Evolutionary conservation across 371 early-diverging fungal species (phyloP), one percentile per base, ranked within the genome.

Genomic region (Parasitella parasitica): DNA sequence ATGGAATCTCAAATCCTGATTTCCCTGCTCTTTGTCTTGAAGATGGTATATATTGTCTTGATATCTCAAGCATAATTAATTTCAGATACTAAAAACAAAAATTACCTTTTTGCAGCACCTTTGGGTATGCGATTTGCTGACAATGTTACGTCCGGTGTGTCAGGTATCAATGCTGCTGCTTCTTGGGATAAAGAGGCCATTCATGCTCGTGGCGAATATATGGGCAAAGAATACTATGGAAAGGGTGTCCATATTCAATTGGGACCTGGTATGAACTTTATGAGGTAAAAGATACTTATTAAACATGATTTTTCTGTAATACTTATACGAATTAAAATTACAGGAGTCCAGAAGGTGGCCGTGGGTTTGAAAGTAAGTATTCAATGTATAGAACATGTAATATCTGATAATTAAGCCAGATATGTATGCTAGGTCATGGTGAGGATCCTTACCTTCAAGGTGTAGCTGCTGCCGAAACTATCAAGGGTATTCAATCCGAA

Each of bases 361-460:
- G 88, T 62, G 80, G 73, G 39, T 88, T 85, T 83, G 88, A 88
- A 72, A 75, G 69, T 27, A 76, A 75, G 26, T 7, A 6, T 41
- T 18, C 20, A 12, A 1, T 5, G 6, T n/a, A n/a, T 20, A 2
- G 7, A 41, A 6, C 41, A 16, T 2, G 4, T 7, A 41, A 2
- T 41, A 41, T 18, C n/a, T 7, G 6, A 6, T 2, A 18, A 18
- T 8, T 41, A n/a, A n/a, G n/a, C n/a, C 16, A 6, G 1, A 6
- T 16, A 4, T 16, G 6, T 16, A 41, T n/a, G 20, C n/a, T n/a
- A 11, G 6, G 20, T 6, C 18, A 20, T 20, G 86, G 86, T 49
- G 88, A 80, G 63, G 88, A 88, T 56, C 87, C 88, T 11, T 88
- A 66, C 50, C 73, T 88, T n/a, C 54, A 73, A 11, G 80, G 76